Evolutionary conservation across 202 grass and related monocot genomes (phyloP), one percentile per base, ranked within the genome.

Genomic region (Setaria viridis): DNA sequence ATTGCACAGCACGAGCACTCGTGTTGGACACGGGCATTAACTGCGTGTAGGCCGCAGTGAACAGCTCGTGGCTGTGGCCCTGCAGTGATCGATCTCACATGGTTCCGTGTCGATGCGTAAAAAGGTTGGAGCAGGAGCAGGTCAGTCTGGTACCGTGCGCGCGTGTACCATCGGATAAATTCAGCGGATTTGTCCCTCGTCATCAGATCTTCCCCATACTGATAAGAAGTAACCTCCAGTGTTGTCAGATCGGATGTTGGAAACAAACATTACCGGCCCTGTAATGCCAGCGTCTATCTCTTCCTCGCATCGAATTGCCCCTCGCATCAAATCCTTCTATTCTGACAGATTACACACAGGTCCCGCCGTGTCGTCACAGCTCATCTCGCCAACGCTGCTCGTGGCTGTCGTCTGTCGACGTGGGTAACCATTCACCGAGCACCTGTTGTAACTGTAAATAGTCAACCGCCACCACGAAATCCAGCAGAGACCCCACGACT

Each of bases 21-120:
- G 57, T 66, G 77, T 11, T 64, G 10, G 58, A 33, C 58, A 55
- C 35, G 49, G 48, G 58, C 32, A 74, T 74, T 74, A 34, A 65
- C 76, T 54, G 75, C 65, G 30, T 78, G 32, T 42, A 84, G 20
- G 70, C 53, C 32, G 9, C 67, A 47, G 35, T 45, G 62, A 47
- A 42, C 25, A 46, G 29, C 11, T 5, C 9, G 3, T 13, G 35
- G 32, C 77, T 17, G 79, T 46, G 39, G 39, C 19, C n/a, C 55
- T 11, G 58, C 14, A 7, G 1, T 5, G 32, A 57, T 39, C 21
- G 42, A 33, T 20, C 14, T 86, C 76, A 74, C 69, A 25, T 75
- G 58, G 13, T 51, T 72, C 45, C 57, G 5, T 82, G 72, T 70
- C 21, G 32, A 42, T 11, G 17, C 15, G 4, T 25, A 16, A 51